These are phyloP conservation scores for Scytalidium sp. DNA, from an alignment of 2,329 filamentous ascomycete genomes.

Conservation along the genomic window DNA sequence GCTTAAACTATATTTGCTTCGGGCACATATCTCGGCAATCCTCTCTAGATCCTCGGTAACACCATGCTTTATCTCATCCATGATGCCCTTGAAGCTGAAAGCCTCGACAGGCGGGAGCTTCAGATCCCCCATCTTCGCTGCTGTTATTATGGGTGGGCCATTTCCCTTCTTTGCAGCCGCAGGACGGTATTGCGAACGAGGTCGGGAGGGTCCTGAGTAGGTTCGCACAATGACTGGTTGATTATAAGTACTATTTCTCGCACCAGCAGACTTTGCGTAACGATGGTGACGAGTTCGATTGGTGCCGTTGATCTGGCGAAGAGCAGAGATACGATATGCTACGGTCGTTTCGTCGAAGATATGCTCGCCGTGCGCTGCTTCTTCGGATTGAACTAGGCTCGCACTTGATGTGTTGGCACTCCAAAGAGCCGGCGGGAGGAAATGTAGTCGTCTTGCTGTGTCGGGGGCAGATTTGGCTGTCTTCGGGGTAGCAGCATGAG, in stretches of 20 bases:
- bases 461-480: constrained; percentile 20
- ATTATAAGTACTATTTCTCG: constrained; percentile 55
- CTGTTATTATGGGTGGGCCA: constrained; percentile 15
- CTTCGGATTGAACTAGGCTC: constrained; percentile 29
- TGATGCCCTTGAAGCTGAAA: constrained; percentile 63
- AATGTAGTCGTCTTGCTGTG: constrained; percentile 22
- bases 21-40: constrained; percentile 65
- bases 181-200: constrained; percentile 26
- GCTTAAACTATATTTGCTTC: constrained; percentile 61
- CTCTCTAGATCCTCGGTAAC: constrained; percentile 59
- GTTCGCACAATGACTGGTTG: constrained; percentile 65
- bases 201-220: constrained; percentile 49
- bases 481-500: constrained; percentile 9
- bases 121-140: constrained; percentile 25
- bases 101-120: constrained; percentile 60
- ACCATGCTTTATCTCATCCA: constrained; percentile 48
- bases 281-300: constrained; percentile 35
- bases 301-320: constrained; percentile 52
- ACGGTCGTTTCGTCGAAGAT: constrained; percentile 51
- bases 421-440: constrained; percentile 27
- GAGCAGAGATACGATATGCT: constrained; percentile 55
- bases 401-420: constrained; percentile 26
- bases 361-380: constrained; percentile 28
- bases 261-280: constrained; percentile 53
- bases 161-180: constrained; percentile 23